Percentiles rank a stretch among this genome's conserved stretches.
Evolutionary conservation across 257 asterid species (phyloP).

Genomic region (Ocimum tenuiflorum): DNA sequence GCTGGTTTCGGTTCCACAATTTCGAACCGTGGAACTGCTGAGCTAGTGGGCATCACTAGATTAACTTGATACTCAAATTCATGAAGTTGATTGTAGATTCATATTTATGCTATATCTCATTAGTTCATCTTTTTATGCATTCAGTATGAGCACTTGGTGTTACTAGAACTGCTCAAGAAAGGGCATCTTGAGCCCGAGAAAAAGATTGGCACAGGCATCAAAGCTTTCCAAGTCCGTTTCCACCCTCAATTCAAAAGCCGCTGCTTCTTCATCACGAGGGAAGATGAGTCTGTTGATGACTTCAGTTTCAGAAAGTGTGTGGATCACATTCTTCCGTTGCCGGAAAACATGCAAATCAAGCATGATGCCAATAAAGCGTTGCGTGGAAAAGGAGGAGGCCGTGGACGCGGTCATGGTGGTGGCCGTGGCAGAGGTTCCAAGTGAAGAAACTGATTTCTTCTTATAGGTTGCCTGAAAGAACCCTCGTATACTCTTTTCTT

Average conservation of each 20-base stretch:
- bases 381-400: constrained; percentile 56
- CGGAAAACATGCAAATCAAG: constrained; percentile 71
- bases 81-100: too few species aligned
- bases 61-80: too few species aligned
- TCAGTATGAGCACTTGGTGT: constrained; percentile 59
- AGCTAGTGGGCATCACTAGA: too few species aligned
- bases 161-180: constrained; percentile 74
- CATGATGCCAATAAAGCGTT: constrained; percentile 50
- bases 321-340: constrained; percentile 67
- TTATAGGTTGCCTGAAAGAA: too few species aligned
- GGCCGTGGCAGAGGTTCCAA: not conserved
- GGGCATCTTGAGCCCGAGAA: constrained; percentile 76
- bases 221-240: constrained; percentile 64
- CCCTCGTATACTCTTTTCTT: too few species aligned
- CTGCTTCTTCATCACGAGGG: constrained; percentile 80
- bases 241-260: constrained; percentile 81
- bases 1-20: too few species aligned
- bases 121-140: too few species aligned
- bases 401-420: constrained; percentile 21
- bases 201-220: constrained; percentile 66
- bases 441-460: too few species aligned
- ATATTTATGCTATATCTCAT: too few species aligned
- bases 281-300: constrained; percentile 68
- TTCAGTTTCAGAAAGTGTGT: constrained; percentile 97
- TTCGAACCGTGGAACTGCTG: too few species aligned